A percentile compares a stretch with the other conserved stretches of the same genome.
phyloP scores from a whole-genome alignment of 306 rosid genomes.

The Sphenostylis stenocarpa region DNA sequence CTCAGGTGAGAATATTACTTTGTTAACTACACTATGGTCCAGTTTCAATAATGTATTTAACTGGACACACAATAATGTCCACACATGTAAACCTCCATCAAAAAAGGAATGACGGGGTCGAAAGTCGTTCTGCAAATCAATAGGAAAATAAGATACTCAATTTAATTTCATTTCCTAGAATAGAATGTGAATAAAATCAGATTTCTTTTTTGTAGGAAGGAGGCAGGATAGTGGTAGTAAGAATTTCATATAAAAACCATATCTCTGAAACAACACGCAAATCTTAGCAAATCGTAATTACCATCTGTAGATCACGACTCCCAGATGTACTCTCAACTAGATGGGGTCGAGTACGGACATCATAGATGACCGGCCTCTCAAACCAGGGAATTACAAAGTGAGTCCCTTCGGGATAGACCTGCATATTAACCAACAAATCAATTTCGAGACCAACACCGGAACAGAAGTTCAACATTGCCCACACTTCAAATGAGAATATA shows the following conservation, averaged over 20 bases:
- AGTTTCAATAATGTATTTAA: not conserved
- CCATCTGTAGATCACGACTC: conserved; percentile 90
- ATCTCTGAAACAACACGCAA: not conserved
- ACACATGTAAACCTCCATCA: not conserved
- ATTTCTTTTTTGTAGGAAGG: not conserved
- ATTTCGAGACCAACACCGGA: not conserved
- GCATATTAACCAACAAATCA: conserved; percentile 24
- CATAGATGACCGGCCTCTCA: conserved; percentile 86
- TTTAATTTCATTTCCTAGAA: not conserved
- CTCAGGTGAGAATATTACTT: not conserved
- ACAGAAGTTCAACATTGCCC: not conserved
- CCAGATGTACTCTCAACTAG: conserved; percentile 73
- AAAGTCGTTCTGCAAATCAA: not conserved
- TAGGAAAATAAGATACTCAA: not conserved
- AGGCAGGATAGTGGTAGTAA: not conserved
- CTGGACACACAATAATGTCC: not conserved
- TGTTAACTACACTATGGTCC: not conserved
- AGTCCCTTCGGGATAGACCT: conserved; percentile 96
- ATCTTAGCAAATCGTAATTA: conserved; percentile 24
- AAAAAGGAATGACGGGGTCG: not conserved
- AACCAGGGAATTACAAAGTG: conserved; percentile 82
- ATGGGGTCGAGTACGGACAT: conserved; percentile 82
- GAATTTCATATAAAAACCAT: not conserved
- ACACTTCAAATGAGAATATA: not conserved
- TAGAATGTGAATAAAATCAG: not conserved